These are phyloP conservation scores for Solanum tarapatanum DNA, from an alignment of 257 asterid species.

Conservation along the genomic window DNA sequence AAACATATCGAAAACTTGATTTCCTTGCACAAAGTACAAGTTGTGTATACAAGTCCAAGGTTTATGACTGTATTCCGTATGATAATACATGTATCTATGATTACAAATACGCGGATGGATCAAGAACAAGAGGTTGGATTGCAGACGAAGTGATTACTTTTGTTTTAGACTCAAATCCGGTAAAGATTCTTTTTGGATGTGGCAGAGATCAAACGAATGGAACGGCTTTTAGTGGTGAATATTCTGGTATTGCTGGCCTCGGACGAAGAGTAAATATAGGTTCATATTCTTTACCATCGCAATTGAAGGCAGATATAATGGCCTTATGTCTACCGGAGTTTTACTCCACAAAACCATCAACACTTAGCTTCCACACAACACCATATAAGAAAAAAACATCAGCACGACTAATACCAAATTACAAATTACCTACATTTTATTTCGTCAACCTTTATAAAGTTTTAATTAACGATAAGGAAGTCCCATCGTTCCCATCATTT, in stretches of 20 bases:
- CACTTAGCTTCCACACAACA: not conserved
- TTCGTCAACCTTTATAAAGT: not conserved
- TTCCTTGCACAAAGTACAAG: not conserved
- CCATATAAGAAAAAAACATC: not conserved
- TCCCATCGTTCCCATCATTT: not conserved
- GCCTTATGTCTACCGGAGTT: not conserved
- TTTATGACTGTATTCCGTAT: not conserved
- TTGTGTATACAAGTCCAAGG: not conserved
- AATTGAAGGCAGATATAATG: not conserved
- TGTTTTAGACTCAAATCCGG: not conserved
- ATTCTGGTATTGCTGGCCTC: not conserved
- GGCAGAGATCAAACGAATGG: not conserved
- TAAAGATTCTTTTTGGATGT: not conserved
- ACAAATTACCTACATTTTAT: not conserved
- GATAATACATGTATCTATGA: not conserved
- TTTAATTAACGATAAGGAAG: not conserved
- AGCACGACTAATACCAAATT: not conserved
- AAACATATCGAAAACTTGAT: not conserved
- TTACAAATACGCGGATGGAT: fast-evolving
- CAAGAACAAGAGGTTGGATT: not conserved
- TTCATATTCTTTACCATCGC: not conserved
- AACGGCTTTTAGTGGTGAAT: not conserved
- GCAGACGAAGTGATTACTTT: not conserved
- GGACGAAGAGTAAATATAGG: not conserved
- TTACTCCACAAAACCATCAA: not conserved